These are phyloP conservation scores for Pseudocercospora fuligena DNA, from an alignment of 2,329 filamentous ascomycete genomes.

Conservation along the genomic window DNA sequence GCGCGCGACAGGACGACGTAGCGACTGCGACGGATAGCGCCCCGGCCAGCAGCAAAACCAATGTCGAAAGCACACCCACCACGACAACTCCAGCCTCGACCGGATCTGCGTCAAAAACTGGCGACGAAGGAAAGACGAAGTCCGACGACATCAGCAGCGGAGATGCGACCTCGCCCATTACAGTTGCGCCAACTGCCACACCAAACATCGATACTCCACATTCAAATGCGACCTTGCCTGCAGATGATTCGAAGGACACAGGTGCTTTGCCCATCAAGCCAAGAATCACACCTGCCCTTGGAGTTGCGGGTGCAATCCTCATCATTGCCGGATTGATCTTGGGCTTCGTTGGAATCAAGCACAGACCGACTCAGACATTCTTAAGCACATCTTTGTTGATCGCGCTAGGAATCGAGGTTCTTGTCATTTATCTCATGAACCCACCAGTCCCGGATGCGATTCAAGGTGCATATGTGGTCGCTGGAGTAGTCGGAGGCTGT, in stretches of 20 bases:
- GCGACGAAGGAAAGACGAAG: slow-evolving; percentile 8
- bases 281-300: slow-evolving; percentile 77
- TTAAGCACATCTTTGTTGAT: slow-evolving; percentile 77
- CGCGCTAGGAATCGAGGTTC: slow-evolving; percentile 73
- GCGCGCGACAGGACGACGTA: slow-evolving; percentile 11
- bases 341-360: slow-evolving; percentile 80
- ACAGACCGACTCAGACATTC: slow-evolving; percentile 75
- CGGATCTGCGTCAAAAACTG: slow-evolving; percentile 9
- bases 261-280: slow-evolving; percentile 70
- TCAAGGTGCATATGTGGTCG: slow-evolving; percentile 86
- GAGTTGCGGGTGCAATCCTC: slow-evolving; percentile 76
- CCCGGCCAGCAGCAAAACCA: slow-evolving; percentile 5
- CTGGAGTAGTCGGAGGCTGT: slow-evolving; percentile 71
- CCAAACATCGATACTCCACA: slow-evolving; percentile 2
- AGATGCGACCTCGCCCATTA: slow-evolving; percentile 23
- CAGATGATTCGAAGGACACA: slow-evolving; percentile 3
- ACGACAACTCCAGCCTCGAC: slow-evolving; percentile 11
- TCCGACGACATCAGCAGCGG: neutral
- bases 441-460: slow-evolving; percentile 74
- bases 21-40: slow-evolving; percentile 13
- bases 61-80: slow-evolving; percentile 7
- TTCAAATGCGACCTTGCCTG: slow-evolving; percentile 16
- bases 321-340: slow-evolving; percentile 73
- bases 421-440: slow-evolving; percentile 88
- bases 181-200: slow-evolving; percentile 17